phyloP scores from a whole-genome alignment of 768 basidiomycete species.

The Flagelloscypha sp. region DNA sequence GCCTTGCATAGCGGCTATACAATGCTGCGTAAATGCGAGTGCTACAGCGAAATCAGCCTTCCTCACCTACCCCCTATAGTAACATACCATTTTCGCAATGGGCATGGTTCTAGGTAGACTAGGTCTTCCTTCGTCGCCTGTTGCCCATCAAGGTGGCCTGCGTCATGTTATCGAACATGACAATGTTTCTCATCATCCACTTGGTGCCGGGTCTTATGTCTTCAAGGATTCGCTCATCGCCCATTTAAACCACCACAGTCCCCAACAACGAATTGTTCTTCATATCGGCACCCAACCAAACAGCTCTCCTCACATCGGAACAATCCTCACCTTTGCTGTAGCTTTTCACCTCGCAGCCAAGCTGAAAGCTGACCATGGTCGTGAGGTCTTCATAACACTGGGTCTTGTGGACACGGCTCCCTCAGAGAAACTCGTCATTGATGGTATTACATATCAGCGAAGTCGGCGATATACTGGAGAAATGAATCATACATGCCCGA shows the following conservation, averaged over 20 bases:
- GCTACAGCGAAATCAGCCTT: too few relatives aligned
- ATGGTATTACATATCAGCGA: constrained; percentile 17
- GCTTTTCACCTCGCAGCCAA: constrained; percentile 18
- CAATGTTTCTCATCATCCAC: constrained; percentile 16
- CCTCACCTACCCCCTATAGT: too few relatives aligned
- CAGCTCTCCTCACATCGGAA: constrained; percentile 23
- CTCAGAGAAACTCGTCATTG: constrained; percentile 1
- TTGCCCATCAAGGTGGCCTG: too few relatives aligned
- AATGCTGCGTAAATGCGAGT: too few relatives aligned
- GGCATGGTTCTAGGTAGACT: too few relatives aligned
- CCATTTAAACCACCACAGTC: background rate
- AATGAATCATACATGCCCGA: constrained; percentile 12
- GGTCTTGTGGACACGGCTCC: constrained; percentile 24
- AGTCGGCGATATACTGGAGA: constrained; percentile 17
- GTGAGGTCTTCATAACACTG: constrained; percentile 13
- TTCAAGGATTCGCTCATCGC: constrained; percentile 11
- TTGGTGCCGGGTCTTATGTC: constrained; percentile 18
- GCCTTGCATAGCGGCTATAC: too few relatives aligned
- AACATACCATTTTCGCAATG: too few relatives aligned
- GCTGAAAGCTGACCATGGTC: constrained; percentile 6
- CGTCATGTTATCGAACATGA: constrained; percentile 11
- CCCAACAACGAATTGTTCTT: constrained; percentile 6
- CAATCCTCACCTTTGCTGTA: constrained; percentile 18
- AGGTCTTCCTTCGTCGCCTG: too few relatives aligned
- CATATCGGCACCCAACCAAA: constrained; percentile 26